Evolutionary conservation across 352 stramenopile genomes (phyloP).

Genomic region (Pythium chondricola): DNA sequence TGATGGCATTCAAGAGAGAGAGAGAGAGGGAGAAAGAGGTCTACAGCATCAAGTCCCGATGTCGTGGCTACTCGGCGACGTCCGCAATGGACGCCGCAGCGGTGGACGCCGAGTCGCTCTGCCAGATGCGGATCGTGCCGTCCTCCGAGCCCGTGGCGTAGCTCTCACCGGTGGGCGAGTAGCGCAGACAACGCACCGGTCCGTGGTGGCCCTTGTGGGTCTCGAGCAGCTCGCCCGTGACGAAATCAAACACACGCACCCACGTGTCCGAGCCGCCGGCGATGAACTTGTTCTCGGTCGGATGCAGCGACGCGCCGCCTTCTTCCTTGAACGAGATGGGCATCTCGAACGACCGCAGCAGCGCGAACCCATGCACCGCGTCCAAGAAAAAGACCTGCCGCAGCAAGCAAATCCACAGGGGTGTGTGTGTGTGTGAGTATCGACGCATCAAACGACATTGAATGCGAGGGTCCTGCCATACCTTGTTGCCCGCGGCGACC

Average conservation of each 20-base stretch:
- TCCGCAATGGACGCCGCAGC: constrained; percentile 58
- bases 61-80: constrained; percentile 22
- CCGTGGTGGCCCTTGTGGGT: constrained; percentile 98
- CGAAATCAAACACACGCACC: constrained; percentile 95
- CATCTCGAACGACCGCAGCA: constrained; percentile 76
- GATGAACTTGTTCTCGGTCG: constrained; percentile 82
- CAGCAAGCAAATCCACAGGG: too few species aligned
- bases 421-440: too few species aligned
- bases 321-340: constrained; percentile 89
- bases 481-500: constrained; percentile 88
- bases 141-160: constrained; percentile 97
- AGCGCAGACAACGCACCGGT: constrained; percentile 95
- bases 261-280: constrained; percentile 93
- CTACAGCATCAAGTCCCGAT: too few species aligned
- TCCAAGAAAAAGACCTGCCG: constrained; percentile 95
- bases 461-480: too few species aligned
- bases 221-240: constrained; percentile 89
- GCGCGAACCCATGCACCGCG: constrained; percentile 43
- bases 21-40: too few species aligned
- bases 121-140: constrained; percentile 97
- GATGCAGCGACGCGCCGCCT: constrained; percentile 86
- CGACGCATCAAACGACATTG: too few species aligned
- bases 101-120: constrained; percentile 63
- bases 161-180: constrained; percentile 87
- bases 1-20: neutral